Base-by-base conservation (phyloP, 805 yeast genomes). In the Yamadazyma kitorensis region DNA sequence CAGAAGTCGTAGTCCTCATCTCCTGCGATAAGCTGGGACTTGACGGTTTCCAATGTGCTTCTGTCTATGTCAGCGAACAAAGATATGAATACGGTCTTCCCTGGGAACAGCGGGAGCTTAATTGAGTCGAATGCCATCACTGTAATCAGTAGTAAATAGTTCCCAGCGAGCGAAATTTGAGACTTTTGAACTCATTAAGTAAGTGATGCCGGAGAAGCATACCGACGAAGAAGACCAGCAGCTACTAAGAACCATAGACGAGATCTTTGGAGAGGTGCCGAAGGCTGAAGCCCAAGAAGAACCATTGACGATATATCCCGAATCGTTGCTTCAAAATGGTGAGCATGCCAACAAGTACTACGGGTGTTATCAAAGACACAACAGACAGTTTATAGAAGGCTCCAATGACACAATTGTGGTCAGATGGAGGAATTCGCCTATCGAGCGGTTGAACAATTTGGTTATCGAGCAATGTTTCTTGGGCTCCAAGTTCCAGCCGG, bases 1-100 rank as follows among this genome's bases (percentile, higher is more conserved):
- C 87, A 82, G 56, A 61, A 82, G 43, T 84, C 76, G 49, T 74
- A 74, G 10, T 59, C 59, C 4, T 49, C 40, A 48, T 79, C 67
- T 2, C 73, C 76, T 7, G 59, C 56, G 17, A 72, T 57, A 24
- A 74, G 64, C 35, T 65, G 57, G 9, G 47, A 34, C 30, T 76
- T 72, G 24, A 86, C 70, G 5, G 56, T 59, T 3, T 53, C 42
- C 10, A 74, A 35, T 2, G 23, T 32, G 3, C 37, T 59, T 34
- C 72, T 71, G 8, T 49, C 35, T 4, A 86, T 76, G 21, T 68
- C 56, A 3, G 57, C 49, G 51, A 68, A 81, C 30, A 76, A 60
- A 5, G 70, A 49, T 8, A 79, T 43, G 15, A 56, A 51, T 4
- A 76, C 57, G 6, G 41, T 44, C 24, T 36, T 33, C 13, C 29